Percentiles rank a stretch among this genome's conserved stretches.
phyloP scores from a whole-genome alignment of 2,329 filamentous ascomycete genomes.

The Emmonsia crescens region DNA sequence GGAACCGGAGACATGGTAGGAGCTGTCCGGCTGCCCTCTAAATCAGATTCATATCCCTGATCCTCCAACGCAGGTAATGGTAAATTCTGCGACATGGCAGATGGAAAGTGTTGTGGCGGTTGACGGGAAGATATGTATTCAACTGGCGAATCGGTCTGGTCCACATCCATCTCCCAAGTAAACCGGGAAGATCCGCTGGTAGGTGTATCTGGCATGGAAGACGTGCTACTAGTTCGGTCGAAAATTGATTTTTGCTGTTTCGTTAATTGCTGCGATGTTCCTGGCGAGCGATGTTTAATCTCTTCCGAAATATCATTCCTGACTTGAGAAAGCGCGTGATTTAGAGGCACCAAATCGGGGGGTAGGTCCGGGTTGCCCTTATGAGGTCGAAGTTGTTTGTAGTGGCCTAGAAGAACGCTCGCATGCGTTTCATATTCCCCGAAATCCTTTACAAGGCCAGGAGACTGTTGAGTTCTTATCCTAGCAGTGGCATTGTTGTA shows the following conservation, averaged over 20 bases:
- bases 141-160: constrained; percentile 12
- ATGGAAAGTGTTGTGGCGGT: constrained; percentile 1
- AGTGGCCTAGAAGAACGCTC: constrained; percentile 29
- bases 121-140: not conserved
- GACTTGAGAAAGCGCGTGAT: constrained; percentile 23
- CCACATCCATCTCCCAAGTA: constrained; percentile 16
- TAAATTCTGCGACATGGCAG: constrained; percentile 10
- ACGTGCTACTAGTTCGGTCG: constrained; percentile 36
- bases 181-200: constrained; percentile 14
- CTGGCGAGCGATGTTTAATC: constrained; percentile 33
- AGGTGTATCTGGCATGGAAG: constrained; percentile 32
- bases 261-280: constrained; percentile 28
- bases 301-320: constrained; percentile 29
- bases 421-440: constrained; percentile 39
- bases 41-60: constrained; percentile 9
- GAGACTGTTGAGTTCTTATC: constrained; percentile 28
- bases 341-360: not conserved
- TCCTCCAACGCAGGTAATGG: constrained; percentile 4
- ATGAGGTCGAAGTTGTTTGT: constrained; percentile 22
- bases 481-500: constrained; percentile 32
- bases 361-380: constrained; percentile 20
- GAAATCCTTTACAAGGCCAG: constrained; percentile 36
- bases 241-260: constrained; percentile 35
- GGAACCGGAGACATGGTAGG: constrained; percentile 10
- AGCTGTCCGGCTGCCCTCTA: constrained; percentile 8